Conservation (phyloP, 2,329 filamentous ascomycete species). For the Pyricularia grisea region DNA sequence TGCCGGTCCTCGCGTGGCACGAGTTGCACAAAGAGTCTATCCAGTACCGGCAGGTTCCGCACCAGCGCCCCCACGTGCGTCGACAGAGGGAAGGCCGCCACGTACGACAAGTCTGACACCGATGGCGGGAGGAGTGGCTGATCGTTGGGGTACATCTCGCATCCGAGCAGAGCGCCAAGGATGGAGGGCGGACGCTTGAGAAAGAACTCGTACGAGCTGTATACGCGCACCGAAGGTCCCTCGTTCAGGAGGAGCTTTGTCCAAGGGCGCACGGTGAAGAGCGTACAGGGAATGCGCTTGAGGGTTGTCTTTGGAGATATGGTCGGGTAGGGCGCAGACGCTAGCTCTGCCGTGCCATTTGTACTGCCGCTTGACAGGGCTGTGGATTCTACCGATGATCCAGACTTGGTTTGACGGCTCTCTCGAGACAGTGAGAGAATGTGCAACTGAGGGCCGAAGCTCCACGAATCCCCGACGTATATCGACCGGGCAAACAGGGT, state of each 20-base stretch:
- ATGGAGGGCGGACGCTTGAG: conserved; percentile 54
- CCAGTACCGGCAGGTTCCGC: conserved; percentile 36
- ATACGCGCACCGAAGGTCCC: conserved; percentile 63
- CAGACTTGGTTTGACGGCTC: neutral
- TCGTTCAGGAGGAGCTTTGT: conserved; percentile 60
- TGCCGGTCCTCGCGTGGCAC: conserved; percentile 25
- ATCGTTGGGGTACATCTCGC: conserved; percentile 27
- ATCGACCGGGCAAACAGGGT: conserved; percentile 48
- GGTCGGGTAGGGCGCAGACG: neutral
- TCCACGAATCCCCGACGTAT: conserved; percentile 49
- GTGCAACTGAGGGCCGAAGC: conserved; percentile 54
- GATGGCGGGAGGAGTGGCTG: conserved; percentile 26
- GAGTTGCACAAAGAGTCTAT: conserved; percentile 44
- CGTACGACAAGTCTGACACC: conserved; percentile 45
- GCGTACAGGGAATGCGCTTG: conserved; percentile 18
- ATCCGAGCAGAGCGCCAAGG: conserved; percentile 39
- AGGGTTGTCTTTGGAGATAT: neutral
- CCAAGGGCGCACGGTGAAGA: conserved; percentile 58
- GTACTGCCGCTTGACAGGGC: neutral
- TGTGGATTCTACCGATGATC: neutral
- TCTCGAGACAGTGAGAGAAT: conserved; percentile 39
- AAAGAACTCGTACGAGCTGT: conserved; percentile 64
- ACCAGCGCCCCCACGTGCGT: conserved; percentile 47
- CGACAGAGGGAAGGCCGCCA: conserved; percentile 58
- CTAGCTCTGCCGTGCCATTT: neutral